A percentile compares a stretch with the other conserved stretches of the same genome.
Conservation (phyloP, 225 moss, liverwort and hornwort genomes). For the Takakia lepidozioides region DNA sequence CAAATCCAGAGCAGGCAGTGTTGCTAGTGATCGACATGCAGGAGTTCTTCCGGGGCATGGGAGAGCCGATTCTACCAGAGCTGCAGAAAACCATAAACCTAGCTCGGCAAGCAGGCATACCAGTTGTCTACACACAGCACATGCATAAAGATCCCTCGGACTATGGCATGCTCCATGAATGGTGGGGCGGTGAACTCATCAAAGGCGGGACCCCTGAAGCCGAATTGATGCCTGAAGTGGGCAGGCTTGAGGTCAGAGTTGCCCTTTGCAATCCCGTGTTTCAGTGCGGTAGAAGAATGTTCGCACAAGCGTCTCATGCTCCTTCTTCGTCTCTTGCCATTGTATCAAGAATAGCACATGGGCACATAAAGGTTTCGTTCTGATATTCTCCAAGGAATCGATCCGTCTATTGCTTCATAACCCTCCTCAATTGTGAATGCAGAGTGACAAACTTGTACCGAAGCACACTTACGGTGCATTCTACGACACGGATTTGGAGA, state of each 20-base stretch:
- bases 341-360: too few relatives aligned
- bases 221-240: constrained; percentile 49
- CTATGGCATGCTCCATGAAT: constrained; percentile 48
- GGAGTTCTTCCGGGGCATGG: constrained; percentile 38
- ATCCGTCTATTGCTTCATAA: background rate
- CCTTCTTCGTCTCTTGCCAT: too few relatives aligned
- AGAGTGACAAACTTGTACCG: constrained; percentile 29
- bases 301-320: too few relatives aligned
- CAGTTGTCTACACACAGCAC: constrained; percentile 51
- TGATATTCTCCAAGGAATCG: too few relatives aligned
- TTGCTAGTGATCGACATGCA: constrained; percentile 58
- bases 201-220: constrained; percentile 24
- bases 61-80: constrained; percentile 18
- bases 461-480: constrained; percentile 53
- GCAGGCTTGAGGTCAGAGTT: constrained; percentile 23
- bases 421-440: background rate
- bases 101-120: constrained; percentile 38
- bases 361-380: too few relatives aligned
- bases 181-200: constrained; percentile 49
- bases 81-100: constrained; percentile 24
- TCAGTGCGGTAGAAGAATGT: background rate
- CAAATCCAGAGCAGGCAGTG: constrained; percentile 26
- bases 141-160: constrained; percentile 29
- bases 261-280: background rate
- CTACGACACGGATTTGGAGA: constrained; percentile 28